Conservation (phyloP, 1,284 basidiomycete species). For the Ustilago loliicola region DNA sequence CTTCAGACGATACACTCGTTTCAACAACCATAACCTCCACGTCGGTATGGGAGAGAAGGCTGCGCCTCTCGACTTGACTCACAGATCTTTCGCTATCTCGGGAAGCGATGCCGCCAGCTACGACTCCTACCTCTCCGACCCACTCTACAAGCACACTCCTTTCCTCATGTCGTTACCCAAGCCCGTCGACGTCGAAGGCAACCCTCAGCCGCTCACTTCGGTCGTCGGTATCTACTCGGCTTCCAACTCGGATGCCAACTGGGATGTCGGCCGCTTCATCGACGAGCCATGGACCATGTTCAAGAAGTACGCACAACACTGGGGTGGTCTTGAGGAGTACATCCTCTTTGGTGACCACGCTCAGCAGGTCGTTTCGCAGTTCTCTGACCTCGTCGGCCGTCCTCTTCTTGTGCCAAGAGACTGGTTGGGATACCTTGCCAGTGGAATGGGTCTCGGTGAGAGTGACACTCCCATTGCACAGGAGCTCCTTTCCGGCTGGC, state of each 20-base stretch:
- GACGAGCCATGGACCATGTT: constrained; percentile 72
- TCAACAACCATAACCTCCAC: constrained; percentile 62
- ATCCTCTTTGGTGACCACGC: constrained; percentile 70
- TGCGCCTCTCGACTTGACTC: constrained; percentile 71
- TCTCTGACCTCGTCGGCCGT: constrained; percentile 69
- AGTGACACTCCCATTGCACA: constrained; percentile 72
- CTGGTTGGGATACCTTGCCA: constrained; percentile 72
- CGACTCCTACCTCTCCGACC: constrained; percentile 71
- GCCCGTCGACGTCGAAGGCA: constrained; percentile 52
- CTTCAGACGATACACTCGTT: constrained; percentile 62
- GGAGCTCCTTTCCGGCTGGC: constrained; percentile 71
- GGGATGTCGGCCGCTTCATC: constrained; percentile 71
- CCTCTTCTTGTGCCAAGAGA: constrained; percentile 71
- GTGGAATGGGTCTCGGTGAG: constrained; percentile 72
- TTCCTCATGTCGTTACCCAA: constrained; percentile 71
- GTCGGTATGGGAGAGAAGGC: constrained; percentile 72
- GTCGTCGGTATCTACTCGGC: constrained; percentile 72
- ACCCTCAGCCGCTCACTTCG: constrained; percentile 50
- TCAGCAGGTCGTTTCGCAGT: constrained; percentile 66
- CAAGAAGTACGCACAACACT: constrained; percentile 71
- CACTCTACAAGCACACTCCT: constrained; percentile 73
- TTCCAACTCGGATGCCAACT: constrained; percentile 70
- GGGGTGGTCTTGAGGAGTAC: constrained; percentile 72
- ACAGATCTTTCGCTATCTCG: constrained; percentile 68
- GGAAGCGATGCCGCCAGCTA: constrained; percentile 72